phyloP scores from a whole-genome alignment of 2,329 filamentous ascomycete genomes.

The Pseudogymnoascus sp. region DNA sequence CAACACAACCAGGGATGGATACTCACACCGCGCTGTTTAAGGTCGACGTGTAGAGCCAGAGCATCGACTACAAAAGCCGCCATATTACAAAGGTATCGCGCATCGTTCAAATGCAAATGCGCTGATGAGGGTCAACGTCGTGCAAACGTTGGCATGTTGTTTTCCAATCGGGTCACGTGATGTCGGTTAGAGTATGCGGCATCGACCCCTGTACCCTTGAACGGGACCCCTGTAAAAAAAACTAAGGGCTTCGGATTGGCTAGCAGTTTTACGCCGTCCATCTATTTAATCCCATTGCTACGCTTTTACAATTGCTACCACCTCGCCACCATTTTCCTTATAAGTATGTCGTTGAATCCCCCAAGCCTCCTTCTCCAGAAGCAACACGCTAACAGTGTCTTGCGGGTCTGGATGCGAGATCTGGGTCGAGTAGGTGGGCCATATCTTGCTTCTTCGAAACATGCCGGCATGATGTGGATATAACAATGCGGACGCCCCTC shows the following conservation, averaged over 20 bases:
- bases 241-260: background rate
- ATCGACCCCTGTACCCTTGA: background rate
- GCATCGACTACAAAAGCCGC: constrained; percentile 2
- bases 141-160: background rate
- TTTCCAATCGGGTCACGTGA: background rate
- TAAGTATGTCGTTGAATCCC: background rate
- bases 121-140: background rate
- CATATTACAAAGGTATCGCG: background rate
- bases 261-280: background rate
- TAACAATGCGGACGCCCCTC: background rate
- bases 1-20: background rate
- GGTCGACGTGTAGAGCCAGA: background rate
- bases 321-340: background rate
- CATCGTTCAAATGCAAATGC: background rate
- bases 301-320: background rate
- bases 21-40: background rate
- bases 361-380: background rate
- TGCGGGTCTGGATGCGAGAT: background rate
- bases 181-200: background rate
- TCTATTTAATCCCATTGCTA: background rate
- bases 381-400: background rate
- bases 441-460: background rate
- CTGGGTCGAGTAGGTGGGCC: background rate
- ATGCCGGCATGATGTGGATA: constrained; percentile 1
- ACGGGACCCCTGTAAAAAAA: constrained; percentile 1